phyloP scores from a whole-genome alignment of 2,329 filamentous ascomycete species.

The Trichoderma polysporum region DNA sequence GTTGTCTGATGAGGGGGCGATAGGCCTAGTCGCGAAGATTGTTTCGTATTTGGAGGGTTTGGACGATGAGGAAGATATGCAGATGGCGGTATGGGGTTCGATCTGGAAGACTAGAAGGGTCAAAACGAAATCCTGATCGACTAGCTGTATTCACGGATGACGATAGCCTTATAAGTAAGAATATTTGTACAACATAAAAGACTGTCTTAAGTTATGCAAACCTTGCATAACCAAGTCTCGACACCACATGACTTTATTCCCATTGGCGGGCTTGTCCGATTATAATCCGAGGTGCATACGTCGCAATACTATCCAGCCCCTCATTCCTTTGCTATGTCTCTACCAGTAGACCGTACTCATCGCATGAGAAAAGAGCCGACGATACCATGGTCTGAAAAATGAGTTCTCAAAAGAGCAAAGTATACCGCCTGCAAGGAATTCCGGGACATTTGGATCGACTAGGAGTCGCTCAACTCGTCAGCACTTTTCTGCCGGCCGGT shows the following conservation, averaged over 20 bases:
- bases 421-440: neutral
- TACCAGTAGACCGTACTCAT: no score
- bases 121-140: neutral
- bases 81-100: neutral
- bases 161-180: no score
- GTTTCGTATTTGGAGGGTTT: slow-evolving; percentile 23
- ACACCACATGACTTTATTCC: no score
- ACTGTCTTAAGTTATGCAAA: neutral
- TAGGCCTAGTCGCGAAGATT: slow-evolving; percentile 30
- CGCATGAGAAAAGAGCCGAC: no score
- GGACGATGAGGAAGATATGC: neutral
- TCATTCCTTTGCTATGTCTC: no score
- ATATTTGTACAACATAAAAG: neutral
- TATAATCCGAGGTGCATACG: no score
- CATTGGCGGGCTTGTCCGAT: no score
- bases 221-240: no score
- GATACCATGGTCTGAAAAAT: no score
- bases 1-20: slow-evolving; percentile 31
- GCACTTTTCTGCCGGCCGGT: neutral
- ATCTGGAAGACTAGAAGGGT: neutral
- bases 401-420: neutral
- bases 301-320: no score
- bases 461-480: neutral
- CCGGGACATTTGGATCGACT: slow-evolving; percentile 2
- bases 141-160: neutral